Evolutionary conservation across 225 moss, liverwort and hornwort genomes (phyloP).

Genomic region (Ulota crispa): DNA sequence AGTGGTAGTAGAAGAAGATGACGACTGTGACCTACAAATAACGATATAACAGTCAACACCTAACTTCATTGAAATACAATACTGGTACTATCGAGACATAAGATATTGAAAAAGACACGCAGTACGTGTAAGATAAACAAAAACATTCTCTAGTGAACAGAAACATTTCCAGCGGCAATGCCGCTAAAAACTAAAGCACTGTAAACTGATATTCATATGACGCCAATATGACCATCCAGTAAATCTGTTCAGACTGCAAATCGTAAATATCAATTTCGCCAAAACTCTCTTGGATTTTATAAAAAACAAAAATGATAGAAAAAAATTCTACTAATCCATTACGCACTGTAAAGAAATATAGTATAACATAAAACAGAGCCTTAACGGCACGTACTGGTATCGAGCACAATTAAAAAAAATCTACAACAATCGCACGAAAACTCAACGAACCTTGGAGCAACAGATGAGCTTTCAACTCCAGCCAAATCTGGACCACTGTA

Average conservation of each 20-base stretch:
- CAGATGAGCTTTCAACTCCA: constrained; percentile 56
- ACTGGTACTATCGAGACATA: not conserved
- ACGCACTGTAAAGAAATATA: not conserved
- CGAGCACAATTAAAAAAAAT: not conserved
- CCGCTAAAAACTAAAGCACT: constrained; percentile 4
- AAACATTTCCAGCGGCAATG: not conserved
- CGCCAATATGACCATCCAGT: not conserved
- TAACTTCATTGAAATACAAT: not conserved
- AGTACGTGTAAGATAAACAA: not conserved
- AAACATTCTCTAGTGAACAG: not conserved
- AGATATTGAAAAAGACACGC: not conserved
- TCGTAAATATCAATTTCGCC: not conserved
- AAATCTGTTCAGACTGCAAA: constrained; percentile 1
- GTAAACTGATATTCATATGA: not conserved
- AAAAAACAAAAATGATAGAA: not conserved
- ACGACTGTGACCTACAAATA: constrained; percentile 48
- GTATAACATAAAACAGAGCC: not conserved
- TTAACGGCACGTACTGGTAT: constrained; percentile 1
- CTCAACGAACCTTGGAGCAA: constrained; percentile 44
- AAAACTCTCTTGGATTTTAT: not conserved
- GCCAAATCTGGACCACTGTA: constrained; percentile 60
- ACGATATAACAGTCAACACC: constrained; percentile 1
- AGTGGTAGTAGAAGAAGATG: constrained; percentile 44
- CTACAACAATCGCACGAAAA: constrained; percentile 3
- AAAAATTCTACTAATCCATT: not conserved